Base-by-base conservation (phyloP, 2,329 filamentous ascomycete genomes). In the Diatrype stigma region DNA sequence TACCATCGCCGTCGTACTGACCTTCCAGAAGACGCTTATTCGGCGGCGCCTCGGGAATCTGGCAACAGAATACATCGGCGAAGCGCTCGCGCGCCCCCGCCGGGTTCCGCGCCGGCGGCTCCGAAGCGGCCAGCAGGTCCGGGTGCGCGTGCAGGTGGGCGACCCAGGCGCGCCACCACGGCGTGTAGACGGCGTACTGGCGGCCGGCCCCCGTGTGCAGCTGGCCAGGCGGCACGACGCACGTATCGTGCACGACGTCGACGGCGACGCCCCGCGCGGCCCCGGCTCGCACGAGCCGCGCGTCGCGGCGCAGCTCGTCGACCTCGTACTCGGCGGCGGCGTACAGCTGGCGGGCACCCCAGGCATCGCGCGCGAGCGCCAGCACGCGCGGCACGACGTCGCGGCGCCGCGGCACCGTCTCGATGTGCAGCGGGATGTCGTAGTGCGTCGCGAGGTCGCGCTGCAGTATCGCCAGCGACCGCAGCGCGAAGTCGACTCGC, bases 301-400 rank as follows among this genome's bases (percentile, higher is more conserved):
- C 82, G 61, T 96, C 92, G 6, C 91, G 78, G 42, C 91, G 77
- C 51, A 96, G 70, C 70, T 96, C 92, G 63, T 96, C 92, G 0
- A 95, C 90, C 67, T 96, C 92, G 62, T 96, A 96, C 66, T 96
- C 91, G 51, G 91, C 82, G 63, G 96, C 96, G 45, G 87, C 84
- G 61, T 84, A 95, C 2, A 96, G 57, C 61, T 94, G 87, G 46
- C 77, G 85, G 1, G 82, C 86, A 0, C 81, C 81, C 90, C 90
- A 96, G 54, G 82, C 73, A 28, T 81, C 72, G 65, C 21, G 10
- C 12, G 87, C 81, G 38, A 92, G 71, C 47, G 85, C 78, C 2
- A 87, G 59, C 10, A 96, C 74, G 3, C 84, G 75, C 1, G 66
- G 67, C 0, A 85, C 80, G 0, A 94, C 75, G 1, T 76, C 69